Evolutionary conservation across 2,329 filamentous ascomycete genomes (phyloP).

Genomic region (Colletotrichum phormii): DNA sequence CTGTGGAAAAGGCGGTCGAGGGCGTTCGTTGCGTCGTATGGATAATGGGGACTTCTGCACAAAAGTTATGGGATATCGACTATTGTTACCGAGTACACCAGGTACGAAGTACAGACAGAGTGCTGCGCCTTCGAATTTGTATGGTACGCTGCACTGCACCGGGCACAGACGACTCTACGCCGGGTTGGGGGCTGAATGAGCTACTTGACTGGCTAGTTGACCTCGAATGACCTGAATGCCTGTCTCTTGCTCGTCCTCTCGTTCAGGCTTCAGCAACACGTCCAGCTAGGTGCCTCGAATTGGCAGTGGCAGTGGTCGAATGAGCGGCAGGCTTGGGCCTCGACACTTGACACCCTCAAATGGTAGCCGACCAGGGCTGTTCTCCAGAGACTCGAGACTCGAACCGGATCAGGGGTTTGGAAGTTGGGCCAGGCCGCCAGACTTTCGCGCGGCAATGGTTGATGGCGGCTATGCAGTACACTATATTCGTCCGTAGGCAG

Average conservation of each 20-base stretch:
- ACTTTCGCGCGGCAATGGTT: constrained; percentile 18
- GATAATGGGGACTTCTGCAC: background rate
- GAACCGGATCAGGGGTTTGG: constrained; percentile 1
- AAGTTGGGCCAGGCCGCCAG: constrained; percentile 2
- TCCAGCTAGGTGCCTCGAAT: background rate
- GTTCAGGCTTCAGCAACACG: background rate
- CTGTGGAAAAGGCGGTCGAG: background rate
- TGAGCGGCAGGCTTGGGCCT: constrained; percentile 10
- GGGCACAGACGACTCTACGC: background rate
- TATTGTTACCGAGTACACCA: too few species aligned
- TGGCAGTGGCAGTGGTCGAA: background rate
- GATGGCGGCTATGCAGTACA: background rate
- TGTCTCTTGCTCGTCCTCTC: constrained; percentile 12
- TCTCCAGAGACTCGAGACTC: background rate
- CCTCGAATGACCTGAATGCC: background rate
- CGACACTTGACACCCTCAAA: background rate
- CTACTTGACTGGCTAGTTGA: constrained; percentile 5
- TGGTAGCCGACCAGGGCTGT: constrained; percentile 14
- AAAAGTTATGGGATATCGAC: background rate
- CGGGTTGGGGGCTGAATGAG: background rate
- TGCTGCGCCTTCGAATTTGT: too few species aligned
- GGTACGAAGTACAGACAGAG: too few species aligned
- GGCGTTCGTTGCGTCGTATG: background rate
- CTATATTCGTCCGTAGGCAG: too few species aligned
- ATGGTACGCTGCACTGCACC: background rate